Evolutionary conservation across 345 rosid species (phyloP).

Genomic region (Melastoma malabathricum): DNA sequence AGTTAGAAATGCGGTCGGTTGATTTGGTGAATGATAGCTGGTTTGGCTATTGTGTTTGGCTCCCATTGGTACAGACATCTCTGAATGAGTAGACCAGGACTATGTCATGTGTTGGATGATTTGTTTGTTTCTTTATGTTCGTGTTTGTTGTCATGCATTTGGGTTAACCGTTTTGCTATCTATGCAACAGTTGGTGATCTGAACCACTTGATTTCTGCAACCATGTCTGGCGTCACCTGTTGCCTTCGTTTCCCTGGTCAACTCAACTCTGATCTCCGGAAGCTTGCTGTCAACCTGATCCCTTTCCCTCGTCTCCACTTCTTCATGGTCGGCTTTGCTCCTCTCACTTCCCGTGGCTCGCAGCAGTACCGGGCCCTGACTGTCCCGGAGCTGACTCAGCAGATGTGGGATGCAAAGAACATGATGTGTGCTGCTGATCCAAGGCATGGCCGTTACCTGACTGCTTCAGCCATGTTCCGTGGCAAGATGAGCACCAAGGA

Average conservation of each 20-base stretch:
- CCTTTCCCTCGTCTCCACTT: slow-evolving; percentile 74
- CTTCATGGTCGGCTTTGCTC: slow-evolving; percentile 75
- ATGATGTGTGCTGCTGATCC: slow-evolving; percentile 86
- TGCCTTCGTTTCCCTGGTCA: slow-evolving; percentile 32
- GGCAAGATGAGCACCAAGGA: slow-evolving; percentile 79
- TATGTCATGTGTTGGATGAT: background rate
- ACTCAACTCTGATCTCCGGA: slow-evolving; percentile 30
- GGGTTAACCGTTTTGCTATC: background rate
- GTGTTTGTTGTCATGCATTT: background rate
- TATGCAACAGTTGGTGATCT: slow-evolving; percentile 25
- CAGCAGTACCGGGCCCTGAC: slow-evolving; percentile 62
- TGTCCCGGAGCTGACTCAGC: slow-evolving; percentile 68
- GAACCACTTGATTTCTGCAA: slow-evolving; percentile 29
- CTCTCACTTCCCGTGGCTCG: slow-evolving; percentile 71
- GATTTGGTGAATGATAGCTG: background rate
- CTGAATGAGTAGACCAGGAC: background rate
- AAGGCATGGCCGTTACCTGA: slow-evolving; percentile 52
- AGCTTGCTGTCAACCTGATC: slow-evolving; percentile 41
- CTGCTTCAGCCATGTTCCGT: slow-evolving; percentile 69
- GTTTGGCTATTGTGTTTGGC: background rate
- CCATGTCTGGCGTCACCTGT: slow-evolving; percentile 35
- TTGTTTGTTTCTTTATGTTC: too few relatives aligned
- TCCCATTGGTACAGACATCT: background rate
- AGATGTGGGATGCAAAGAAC: slow-evolving; percentile 76
- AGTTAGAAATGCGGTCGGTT: background rate